Evolutionary conservation across 305 asterid genomes (phyloP).

Genomic region (Fraxinus sp.): DNA sequence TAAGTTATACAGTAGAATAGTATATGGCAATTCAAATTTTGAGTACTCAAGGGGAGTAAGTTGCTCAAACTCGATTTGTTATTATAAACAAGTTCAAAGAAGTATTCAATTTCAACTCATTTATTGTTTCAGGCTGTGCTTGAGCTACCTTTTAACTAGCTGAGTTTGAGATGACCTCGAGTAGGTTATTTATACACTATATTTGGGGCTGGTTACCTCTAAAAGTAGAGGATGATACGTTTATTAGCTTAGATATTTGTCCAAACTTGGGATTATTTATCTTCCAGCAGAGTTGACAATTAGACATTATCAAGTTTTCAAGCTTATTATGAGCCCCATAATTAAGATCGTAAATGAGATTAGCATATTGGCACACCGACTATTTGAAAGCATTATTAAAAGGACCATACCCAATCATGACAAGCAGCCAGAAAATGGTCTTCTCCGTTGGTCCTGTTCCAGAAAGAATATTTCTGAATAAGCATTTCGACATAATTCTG

Average conservation of each 20-base stretch:
- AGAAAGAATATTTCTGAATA: slow-evolving; percentile 36
- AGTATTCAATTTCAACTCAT: background rate
- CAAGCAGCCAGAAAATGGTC: slow-evolving; percentile 67
- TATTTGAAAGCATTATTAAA: background rate
- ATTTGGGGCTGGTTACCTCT: background rate
- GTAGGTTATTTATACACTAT: background rate
- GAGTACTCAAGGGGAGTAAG: background rate
- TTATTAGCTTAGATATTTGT: background rate
- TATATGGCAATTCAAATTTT: background rate
- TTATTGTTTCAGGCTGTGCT: background rate
- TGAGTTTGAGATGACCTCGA: background rate
- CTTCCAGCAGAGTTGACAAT: background rate
- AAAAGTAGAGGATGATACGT: background rate
- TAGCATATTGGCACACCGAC: background rate
- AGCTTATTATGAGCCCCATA: background rate
- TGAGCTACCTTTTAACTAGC: background rate
- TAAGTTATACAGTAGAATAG: background rate
- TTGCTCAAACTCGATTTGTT: background rate
- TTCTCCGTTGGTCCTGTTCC: slow-evolving; percentile 60
- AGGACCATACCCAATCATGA: slow-evolving; percentile 57
- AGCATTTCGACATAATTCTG: slow-evolving; percentile 37
- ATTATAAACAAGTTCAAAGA: background rate
- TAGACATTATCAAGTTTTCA: background rate
- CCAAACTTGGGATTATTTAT: background rate
- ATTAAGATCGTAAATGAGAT: background rate